phyloP scores from a whole-genome alignment of 2,329 filamentous ascomycete species.

The Hypoxylon sp. region DNA sequence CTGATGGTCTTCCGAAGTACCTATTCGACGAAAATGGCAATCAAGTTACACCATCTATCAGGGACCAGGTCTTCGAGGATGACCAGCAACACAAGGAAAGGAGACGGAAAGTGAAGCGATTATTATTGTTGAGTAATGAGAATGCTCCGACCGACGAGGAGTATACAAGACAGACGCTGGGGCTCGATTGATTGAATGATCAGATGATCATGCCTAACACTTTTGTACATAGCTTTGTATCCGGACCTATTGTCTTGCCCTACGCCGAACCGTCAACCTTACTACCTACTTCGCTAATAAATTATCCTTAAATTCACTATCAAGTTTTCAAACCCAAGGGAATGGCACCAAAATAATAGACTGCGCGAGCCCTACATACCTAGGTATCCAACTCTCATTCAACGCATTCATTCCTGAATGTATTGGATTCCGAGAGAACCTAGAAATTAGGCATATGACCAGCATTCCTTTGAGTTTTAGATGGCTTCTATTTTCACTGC shows the following conservation, averaged over 20 bases:
- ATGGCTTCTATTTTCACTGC: constrained; percentile 7
- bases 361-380: constrained; percentile 1
- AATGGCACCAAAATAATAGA: background rate
- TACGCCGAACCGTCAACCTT: constrained; percentile 10
- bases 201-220: constrained; percentile 1
- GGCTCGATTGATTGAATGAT: constrained; percentile 36
- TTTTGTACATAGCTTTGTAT: constrained; percentile 10
- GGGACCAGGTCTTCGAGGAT: constrained; percentile 67
- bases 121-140: constrained; percentile 62
- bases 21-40: constrained; percentile 67
- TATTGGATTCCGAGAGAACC: background rate
- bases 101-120: constrained; percentile 60
- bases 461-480: constrained; percentile 16
- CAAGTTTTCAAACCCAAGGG: background rate
- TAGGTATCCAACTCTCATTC: background rate
- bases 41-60: constrained; percentile 72
- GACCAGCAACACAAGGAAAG: constrained; percentile 62
- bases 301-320: constrained; percentile 8
- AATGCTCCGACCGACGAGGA: constrained; percentile 63
- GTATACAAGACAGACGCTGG: constrained; percentile 52
- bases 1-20: constrained; percentile 61
- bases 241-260: constrained; percentile 16
- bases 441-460: constrained; percentile 7
- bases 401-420: constrained; percentile 7
- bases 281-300: background rate